Evolutionary conservation across 1,284 basidiomycete genomes (phyloP).

Genomic region (Sanghuangporus baumii): DNA sequence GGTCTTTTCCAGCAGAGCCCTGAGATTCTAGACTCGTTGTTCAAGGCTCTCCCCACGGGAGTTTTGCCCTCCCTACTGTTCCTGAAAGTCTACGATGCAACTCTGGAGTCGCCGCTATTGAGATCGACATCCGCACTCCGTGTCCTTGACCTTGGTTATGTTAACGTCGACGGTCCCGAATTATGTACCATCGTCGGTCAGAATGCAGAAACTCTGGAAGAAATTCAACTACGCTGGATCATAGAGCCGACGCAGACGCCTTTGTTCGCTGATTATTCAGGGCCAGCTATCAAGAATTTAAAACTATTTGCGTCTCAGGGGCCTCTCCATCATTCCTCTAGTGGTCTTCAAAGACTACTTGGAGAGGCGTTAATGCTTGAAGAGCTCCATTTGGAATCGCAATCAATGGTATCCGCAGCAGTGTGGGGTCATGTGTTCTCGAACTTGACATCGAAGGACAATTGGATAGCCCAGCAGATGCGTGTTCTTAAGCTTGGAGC

Average conservation of each 20-base stretch:
- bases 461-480: background rate
- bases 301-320: constrained; percentile 1
- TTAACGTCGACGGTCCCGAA: background rate
- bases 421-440: constrained; percentile 7
- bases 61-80: background rate
- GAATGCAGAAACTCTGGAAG: constrained; percentile 10
- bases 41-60: background rate
- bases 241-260: constrained; percentile 2
- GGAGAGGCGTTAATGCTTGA: constrained; percentile 2
- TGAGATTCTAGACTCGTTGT: constrained; percentile 3
- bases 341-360: constrained; percentile 4
- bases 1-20: constrained; percentile 12
- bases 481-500: constrained; percentile 6
- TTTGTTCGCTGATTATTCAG: constrained; percentile 6
- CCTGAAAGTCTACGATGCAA: constrained; percentile 11
- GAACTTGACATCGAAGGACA: background rate
- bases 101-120: background rate
- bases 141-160: constrained; percentile 12
- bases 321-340: background rate
- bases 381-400: constrained; percentile 8
- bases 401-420: constrained; percentile 5
- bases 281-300: background rate
- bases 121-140: background rate
- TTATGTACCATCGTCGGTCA: constrained; percentile 6
- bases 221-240: constrained; percentile 10